These are phyloP conservation scores for Chlorociboria aeruginascens DNA, from an alignment of 495 filamentous ascomycete species.

Conservation along the genomic window DNA sequence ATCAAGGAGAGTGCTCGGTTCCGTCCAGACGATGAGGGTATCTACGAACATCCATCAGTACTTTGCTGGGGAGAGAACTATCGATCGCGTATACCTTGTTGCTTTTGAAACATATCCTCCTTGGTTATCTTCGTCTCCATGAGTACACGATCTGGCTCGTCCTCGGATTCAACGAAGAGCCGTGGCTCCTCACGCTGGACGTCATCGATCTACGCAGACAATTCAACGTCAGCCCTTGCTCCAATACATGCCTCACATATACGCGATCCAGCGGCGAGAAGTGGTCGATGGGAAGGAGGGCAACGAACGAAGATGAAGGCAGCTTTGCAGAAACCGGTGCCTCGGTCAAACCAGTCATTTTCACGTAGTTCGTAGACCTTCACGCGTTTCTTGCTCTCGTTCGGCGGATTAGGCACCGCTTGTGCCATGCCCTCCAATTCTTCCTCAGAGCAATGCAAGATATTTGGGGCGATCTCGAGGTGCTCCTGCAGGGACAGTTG, in stretches of 20 bases:
- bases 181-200: slow-evolving; percentile 55
- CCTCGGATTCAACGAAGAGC: slow-evolving; percentile 88
- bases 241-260: no score
- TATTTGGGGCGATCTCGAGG: slow-evolving; percentile 14
- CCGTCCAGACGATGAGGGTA: slow-evolving; percentile 97
- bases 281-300: neutral
- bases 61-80: slow-evolving; percentile 16
- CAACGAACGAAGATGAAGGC: slow-evolving; percentile 57
- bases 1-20: slow-evolving; percentile 65
- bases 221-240: slow-evolving; percentile 17
- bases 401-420: slow-evolving; percentile 62
- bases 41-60: slow-evolving; percentile 95
- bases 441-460: slow-evolving; percentile 14
- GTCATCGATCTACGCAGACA: slow-evolving; percentile 16
- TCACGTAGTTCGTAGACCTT: slow-evolving; percentile 98
- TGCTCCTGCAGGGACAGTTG: slow-evolving; percentile 17
- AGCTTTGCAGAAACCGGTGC: slow-evolving; percentile 89
- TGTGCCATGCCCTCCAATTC: slow-evolving; percentile 56
- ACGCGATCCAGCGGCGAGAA: neutral
- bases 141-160: slow-evolving; percentile 68
- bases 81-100: slow-evolving; percentile 59
- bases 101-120: slow-evolving; percentile 96
- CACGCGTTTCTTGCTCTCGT: slow-evolving; percentile 87
- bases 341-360: slow-evolving; percentile 98
- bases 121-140: slow-evolving; percentile 84